Evolutionary conservation across 176 grass and related monocot genomes (phyloP).

Genomic region (Avena atlantica): DNA sequence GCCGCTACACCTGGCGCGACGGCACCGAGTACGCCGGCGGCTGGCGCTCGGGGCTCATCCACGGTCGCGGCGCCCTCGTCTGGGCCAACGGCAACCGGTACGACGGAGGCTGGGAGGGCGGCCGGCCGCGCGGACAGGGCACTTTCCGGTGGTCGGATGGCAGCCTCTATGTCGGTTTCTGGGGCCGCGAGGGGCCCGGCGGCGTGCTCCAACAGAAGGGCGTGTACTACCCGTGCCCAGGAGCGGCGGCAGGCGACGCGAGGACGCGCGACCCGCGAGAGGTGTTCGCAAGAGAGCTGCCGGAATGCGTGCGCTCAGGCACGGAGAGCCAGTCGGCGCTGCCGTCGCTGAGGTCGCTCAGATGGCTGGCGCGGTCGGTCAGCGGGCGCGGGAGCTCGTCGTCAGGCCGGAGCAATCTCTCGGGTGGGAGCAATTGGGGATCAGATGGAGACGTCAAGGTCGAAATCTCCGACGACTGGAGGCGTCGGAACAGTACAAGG

Average conservation of each 20-base stretch:
- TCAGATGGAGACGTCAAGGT: slow-evolving; percentile 52
- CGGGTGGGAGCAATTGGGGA: slow-evolving; percentile 51
- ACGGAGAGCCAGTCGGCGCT: slow-evolving; percentile 65
- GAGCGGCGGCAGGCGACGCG: slow-evolving; percentile 40
- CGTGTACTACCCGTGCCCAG: slow-evolving; percentile 75
- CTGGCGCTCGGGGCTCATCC: slow-evolving; percentile 71
- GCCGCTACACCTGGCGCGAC: slow-evolving; percentile 70
- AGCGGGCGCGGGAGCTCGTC: slow-evolving; percentile 44
- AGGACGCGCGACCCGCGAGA: slow-evolving; percentile 73
- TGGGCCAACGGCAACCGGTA: slow-evolving; percentile 88
- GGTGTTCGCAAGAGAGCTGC: slow-evolving; percentile 65
- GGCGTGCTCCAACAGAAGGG: slow-evolving; percentile 76
- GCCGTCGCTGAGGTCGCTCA: slow-evolving; percentile 67
- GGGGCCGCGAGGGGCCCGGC: slow-evolving; percentile 55
- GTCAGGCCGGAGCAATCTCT: slow-evolving; percentile 42
- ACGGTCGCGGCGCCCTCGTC: slow-evolving; percentile 70
- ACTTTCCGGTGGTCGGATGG: slow-evolving; percentile 87
- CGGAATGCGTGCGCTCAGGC: slow-evolving; percentile 56
- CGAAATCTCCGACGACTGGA: slow-evolving; percentile 55
- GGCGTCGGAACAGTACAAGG: slow-evolving; percentile 42
- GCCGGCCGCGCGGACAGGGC: slow-evolving; percentile 70
- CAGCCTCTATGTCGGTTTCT: slow-evolving; percentile 74
- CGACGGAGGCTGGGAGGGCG: slow-evolving; percentile 87
- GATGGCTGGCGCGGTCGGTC: slow-evolving; percentile 64
- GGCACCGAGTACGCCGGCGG: slow-evolving; percentile 79